phyloP scores from a whole-genome alignment of 148 eudicot species.

The Persicaria maculosa region DNA sequence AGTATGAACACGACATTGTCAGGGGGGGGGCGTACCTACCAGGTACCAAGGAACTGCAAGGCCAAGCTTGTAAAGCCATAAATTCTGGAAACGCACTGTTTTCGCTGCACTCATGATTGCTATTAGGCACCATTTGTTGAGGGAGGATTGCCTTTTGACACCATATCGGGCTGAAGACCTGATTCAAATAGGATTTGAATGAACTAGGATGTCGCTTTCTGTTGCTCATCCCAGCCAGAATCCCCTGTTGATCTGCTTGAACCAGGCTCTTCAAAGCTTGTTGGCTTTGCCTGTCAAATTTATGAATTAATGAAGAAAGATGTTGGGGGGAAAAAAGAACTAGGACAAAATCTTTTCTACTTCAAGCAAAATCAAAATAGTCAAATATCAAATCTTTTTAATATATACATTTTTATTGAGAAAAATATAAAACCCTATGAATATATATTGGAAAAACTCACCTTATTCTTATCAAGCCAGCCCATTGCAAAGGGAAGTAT shows the following conservation, averaged over 20 bases:
- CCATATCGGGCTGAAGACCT: not conserved
- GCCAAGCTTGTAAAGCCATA: not conserved
- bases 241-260: not conserved
- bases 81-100: not conserved
- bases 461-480: constrained; percentile 82
- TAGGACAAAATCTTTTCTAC: not conserved
- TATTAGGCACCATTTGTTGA: not conserved
- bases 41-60: not conserved
- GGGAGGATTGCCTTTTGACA: not conserved
- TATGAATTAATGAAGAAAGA: not conserved
- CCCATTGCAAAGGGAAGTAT: constrained; percentile 70
- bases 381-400: not conserved
- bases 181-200: not conserved
- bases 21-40: not conserved
- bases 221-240: not conserved
- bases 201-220: not conserved
- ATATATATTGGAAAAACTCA: constrained; percentile 12
- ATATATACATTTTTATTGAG: not conserved
- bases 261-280: not conserved
- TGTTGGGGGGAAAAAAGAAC: not conserved
- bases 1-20: constrained; percentile 1
- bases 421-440: no score
- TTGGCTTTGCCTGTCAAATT: constrained; percentile 5
- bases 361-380: not conserved
- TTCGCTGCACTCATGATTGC: not conserved